Base-by-base conservation (phyloP, 2,329 filamentous ascomycete genomes). In the Chalaropsis thielavioides region DNA sequence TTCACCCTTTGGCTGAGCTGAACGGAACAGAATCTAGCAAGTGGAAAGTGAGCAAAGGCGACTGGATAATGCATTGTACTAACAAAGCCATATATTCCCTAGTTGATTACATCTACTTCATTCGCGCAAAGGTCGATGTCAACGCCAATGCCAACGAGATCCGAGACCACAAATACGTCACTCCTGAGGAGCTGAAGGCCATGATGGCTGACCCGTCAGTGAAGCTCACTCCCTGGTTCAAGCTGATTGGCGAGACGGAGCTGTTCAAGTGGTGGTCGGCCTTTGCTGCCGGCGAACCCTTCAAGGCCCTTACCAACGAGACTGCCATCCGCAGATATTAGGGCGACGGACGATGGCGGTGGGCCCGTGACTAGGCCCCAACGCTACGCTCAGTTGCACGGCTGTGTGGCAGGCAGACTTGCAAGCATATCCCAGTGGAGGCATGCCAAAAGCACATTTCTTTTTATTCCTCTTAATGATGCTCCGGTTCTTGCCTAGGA, bases 101-200 rank as follows among this genome's bases (percentile, higher is more conserved):
- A 94, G 91, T 99, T 73, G 94, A 99, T 76, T 99, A 99, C 76
- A 99, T 99, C 70, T 85, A 99, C 65, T 97, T 99, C 78, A 96
- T 97, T 80, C 89, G 95, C 79, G 88, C 51, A 31, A 88, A 95
- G 69, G 92, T 97, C 66, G 88, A 95, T 71, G 78, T 96, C 61
- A 75, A 89, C 66, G 76, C 84, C 71, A 99, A 92, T 78, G 80
- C 81, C 69, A 99, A 99, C 76, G 94, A 99, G 78, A 92, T 91
- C 60, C 84, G 85, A 72, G 92, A 88, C 69, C 89, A 87, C 24
- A 82, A 85, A 74, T 99, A 95, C 71, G 92, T 96, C 67, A 86
- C 86, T 24, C 82, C 89, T 49, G 86, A 91, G 27, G 86, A 91
- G 71, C 80, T 99, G 69, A 94, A 90, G 80, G 74, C 81, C 70